Conservation (phyloP, 2,329 filamentous ascomycete species). For the Colletotrichum sp. region DNA sequence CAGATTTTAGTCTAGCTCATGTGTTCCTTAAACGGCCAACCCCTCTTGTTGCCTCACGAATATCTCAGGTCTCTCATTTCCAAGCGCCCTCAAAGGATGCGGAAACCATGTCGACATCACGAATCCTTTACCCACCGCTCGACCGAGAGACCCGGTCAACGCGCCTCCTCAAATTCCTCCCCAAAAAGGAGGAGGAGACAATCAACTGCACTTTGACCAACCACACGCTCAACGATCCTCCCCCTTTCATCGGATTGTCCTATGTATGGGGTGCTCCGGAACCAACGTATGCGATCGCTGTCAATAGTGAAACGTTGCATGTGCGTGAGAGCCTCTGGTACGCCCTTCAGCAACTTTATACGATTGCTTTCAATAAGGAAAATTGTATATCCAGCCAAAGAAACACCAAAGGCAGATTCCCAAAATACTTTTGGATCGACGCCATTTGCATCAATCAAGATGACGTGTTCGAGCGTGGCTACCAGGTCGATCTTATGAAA, state of each 20-base stretch:
- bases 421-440: slow-evolving; percentile 37
- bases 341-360: background rate
- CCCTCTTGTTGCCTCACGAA: background rate
- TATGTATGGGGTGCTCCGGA: slow-evolving; percentile 26
- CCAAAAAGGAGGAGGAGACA: background rate
- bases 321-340: background rate
- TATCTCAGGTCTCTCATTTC: background rate
- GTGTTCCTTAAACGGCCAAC: background rate
- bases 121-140: background rate
- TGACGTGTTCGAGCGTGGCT: slow-evolving; percentile 35
- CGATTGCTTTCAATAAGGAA: background rate
- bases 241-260: slow-evolving; percentile 25
- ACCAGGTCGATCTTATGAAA: slow-evolving; percentile 43
- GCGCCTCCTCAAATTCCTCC: background rate
- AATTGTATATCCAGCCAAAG: background rate
- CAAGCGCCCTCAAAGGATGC: accelerated
- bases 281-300: background rate
- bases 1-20: background rate
- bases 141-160: background rate
- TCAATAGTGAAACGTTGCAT: background rate
- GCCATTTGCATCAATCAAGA: slow-evolving; percentile 44
- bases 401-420: background rate
- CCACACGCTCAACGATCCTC: background rate
- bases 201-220: background rate
- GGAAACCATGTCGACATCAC: background rate